phyloP scores from a whole-genome alignment of 345 rosid species.

The Dipteronia dyeriana region DNA sequence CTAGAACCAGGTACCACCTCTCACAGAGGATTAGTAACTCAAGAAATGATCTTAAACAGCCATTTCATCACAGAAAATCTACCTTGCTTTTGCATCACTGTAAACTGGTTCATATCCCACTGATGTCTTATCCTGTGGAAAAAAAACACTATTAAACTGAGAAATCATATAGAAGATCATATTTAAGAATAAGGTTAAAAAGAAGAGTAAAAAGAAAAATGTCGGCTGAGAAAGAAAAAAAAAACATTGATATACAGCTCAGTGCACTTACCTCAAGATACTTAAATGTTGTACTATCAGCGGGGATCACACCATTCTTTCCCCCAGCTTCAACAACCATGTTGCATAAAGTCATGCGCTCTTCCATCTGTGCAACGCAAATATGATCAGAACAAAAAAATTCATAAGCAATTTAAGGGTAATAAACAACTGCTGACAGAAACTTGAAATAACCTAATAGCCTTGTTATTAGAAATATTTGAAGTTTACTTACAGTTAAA shows the following conservation, averaged over 20 bases:
- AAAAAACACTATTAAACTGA: slow-evolving; percentile 4
- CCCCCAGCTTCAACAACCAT: slow-evolving; percentile 99
- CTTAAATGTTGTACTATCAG: slow-evolving; percentile 85
- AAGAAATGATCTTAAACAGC: neutral
- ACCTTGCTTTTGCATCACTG: slow-evolving; percentile 91
- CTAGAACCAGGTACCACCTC: neutral
- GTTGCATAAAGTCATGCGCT: slow-evolving; percentile 94
- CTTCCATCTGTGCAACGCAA: slow-evolving; percentile 79
- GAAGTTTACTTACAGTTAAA: slow-evolving; percentile 58
- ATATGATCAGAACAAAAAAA: slow-evolving; percentile 10
- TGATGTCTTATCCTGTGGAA: slow-evolving; percentile 76
- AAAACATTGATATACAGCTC: neutral
- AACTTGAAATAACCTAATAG: neutral
- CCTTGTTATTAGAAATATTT: neutral
- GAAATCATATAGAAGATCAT: neutral
- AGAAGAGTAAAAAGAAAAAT: neutral
- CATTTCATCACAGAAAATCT: slow-evolving; percentile 14
- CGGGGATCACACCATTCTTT: slow-evolving; percentile 92
- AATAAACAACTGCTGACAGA: neutral
- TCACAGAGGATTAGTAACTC: neutral
- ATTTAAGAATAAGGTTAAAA: neutral
- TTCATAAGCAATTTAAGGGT: neutral
- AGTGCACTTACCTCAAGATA: slow-evolving; percentile 70
- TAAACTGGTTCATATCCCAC: slow-evolving; percentile 83
- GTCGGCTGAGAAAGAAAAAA: neutral